A percentile compares a stretch with the other conserved stretches of the same genome.
Conservation (phyloP, 2,329 filamentous ascomycete genomes). For the Westerdykella ornata region DNA sequence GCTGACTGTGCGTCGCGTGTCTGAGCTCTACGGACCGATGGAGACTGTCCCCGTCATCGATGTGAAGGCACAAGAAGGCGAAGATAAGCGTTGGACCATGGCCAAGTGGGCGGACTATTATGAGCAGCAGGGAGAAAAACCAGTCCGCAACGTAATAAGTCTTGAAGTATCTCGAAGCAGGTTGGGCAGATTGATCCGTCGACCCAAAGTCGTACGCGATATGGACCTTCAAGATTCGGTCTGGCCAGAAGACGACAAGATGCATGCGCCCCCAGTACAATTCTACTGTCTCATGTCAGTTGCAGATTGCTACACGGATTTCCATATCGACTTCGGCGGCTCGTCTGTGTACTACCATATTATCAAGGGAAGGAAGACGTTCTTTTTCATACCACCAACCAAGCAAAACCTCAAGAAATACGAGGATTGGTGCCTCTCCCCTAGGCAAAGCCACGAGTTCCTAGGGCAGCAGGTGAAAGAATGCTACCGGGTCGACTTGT, state of each 20-base stretch:
- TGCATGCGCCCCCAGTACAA: conserved; percentile 57
- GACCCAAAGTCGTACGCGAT: conserved; percentile 59
- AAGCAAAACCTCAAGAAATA: conserved; percentile 63
- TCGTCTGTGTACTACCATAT: conserved; percentile 67
- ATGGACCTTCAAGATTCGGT: conserved; percentile 52
- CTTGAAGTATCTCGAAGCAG: conserved; percentile 60
- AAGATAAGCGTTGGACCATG: conserved; percentile 59
- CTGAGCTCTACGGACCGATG: conserved; percentile 57
- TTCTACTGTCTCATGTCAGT: conserved; percentile 67
- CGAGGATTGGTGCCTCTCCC: conserved; percentile 63
- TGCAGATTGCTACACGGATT: conserved; percentile 64
- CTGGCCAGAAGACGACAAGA: conserved; percentile 51
- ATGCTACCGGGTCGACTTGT: conserved; percentile 60
- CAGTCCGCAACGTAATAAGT: conserved; percentile 63
- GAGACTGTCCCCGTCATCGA: conserved; percentile 61
- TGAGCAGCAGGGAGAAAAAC: conserved; percentile 56
- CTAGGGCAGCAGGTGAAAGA: conserved; percentile 59
- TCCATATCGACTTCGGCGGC: conserved; percentile 65
- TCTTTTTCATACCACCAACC: conserved; percentile 65
- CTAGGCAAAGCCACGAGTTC: conserved; percentile 60
- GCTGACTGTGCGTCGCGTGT: conserved; percentile 57
- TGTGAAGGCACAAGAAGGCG: conserved; percentile 61
- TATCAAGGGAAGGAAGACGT: conserved; percentile 61
- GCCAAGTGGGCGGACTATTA: conserved; percentile 62
- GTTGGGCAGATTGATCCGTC: conserved; percentile 55